A percentile compares a stretch with the other conserved stretches of the same genome.
These are phyloP conservation scores for Begonia loranthoides DNA, from an alignment of 306 rosid species.

Conservation along the genomic window DNA sequence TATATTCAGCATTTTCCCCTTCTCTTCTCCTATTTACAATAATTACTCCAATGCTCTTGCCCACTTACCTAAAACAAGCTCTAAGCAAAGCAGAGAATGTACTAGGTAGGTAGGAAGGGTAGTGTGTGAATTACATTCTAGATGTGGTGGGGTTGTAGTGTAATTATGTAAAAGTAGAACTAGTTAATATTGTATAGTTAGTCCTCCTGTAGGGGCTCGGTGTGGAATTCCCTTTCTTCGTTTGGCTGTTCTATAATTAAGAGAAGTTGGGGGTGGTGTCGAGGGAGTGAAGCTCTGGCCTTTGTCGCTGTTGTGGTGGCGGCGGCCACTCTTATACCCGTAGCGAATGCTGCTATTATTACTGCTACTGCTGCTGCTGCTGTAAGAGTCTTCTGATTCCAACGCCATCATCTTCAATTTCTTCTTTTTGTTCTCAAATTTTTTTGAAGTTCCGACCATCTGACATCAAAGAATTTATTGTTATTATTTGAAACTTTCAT, in stretches of 20 bases:
- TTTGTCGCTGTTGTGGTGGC: constrained; percentile 6
- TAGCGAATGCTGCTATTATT: constrained; percentile 54
- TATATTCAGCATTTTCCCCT: constrained; percentile 4
- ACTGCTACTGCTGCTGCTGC: constrained; percentile 43
- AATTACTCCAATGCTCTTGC: constrained; percentile 21
- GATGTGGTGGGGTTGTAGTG: constrained; percentile 19
- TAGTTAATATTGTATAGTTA: constrained; percentile 48
- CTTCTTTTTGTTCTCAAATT: constrained; percentile 33
- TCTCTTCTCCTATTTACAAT: constrained; percentile 46
- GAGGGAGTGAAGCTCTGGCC: constrained; percentile 77
- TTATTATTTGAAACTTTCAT: neutral
- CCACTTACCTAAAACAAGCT: constrained; percentile 37
- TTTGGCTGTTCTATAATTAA: constrained; percentile 64
- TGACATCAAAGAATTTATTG: constrained; percentile 6
- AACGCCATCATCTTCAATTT: constrained; percentile 27
- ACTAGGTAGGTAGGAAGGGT: neutral
- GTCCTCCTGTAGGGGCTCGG: constrained; percentile 89
- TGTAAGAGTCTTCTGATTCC: constrained; percentile 84
- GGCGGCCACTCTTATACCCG: constrained; percentile 23
- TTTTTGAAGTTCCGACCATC: constrained; percentile 70
- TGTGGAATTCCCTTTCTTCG: constrained; percentile 97
- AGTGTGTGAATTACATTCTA: constrained; percentile 13
- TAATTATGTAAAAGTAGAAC: constrained; percentile 23
- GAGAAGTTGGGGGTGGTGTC: constrained; percentile 85
- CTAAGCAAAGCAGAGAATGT: constrained; percentile 13